These are phyloP conservation scores for Podila verticillata DNA, from an alignment of 192 early-diverging fungal genomes.

Conservation along the genomic window DNA sequence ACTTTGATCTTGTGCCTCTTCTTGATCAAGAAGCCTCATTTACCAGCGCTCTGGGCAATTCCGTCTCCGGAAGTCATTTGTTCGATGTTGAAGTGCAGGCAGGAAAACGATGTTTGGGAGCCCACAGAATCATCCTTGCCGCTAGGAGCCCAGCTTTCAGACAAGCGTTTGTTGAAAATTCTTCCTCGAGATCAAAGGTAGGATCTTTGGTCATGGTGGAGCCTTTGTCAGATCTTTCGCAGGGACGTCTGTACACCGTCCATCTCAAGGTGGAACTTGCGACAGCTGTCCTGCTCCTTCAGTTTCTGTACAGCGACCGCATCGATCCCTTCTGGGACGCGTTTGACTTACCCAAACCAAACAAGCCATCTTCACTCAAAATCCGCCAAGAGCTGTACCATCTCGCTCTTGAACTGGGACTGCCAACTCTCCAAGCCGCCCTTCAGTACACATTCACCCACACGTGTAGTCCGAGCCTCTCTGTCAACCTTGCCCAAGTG, in stretches of 20 bases:
- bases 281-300: slow-evolving; percentile 55
- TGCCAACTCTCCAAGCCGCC: slow-evolving; percentile 52
- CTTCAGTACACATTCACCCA: slow-evolving; percentile 53
- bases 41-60: not conserved
- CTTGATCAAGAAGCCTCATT: slow-evolving; percentile 6
- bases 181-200: not conserved
- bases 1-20: slow-evolving; percentile 33
- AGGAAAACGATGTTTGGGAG: slow-evolving; percentile 49
- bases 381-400: slow-evolving; percentile 52
- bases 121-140: slow-evolving; percentile 59
- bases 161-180: slow-evolving; percentile 22
- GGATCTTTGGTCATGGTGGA: slow-evolving; percentile 27
- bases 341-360: slow-evolving; percentile 11
- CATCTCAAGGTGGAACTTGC: slow-evolving; percentile 38
- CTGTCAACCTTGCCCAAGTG: slow-evolving; percentile 23
- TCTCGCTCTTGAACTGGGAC: slow-evolving; percentile 37
- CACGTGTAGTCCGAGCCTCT: slow-evolving; percentile 35
- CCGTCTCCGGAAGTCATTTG: slow-evolving; percentile 40
- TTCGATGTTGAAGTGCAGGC: slow-evolving; percentile 60
- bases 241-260: slow-evolving; percentile 17
- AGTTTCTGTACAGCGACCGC: slow-evolving; percentile 64
- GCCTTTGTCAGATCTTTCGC: not conserved
- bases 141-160: slow-evolving; percentile 53
- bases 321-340: slow-evolving; percentile 58
- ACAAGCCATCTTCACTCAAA: slow-evolving; percentile 14